phyloP scores from a whole-genome alignment of 1,139 yeast species.

The Yamadazyma diospyri region DNA sequence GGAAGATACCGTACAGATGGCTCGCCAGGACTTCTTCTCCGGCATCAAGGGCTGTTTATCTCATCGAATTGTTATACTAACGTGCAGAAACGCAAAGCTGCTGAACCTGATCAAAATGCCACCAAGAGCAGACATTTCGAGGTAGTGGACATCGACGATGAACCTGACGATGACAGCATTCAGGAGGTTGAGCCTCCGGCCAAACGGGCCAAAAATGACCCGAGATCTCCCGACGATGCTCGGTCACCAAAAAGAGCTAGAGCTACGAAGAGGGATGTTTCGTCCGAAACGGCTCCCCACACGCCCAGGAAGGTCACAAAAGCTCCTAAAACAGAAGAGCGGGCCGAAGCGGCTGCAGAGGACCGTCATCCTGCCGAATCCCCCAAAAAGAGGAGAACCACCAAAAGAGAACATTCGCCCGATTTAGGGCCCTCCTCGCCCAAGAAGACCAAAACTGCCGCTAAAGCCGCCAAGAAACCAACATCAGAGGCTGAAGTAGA shows the following conservation, averaged over 20 bases:
- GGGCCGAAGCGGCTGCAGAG: too few species aligned
- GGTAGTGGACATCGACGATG: constrained; percentile 17
- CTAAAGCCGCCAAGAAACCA: too few species aligned
- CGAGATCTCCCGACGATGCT: not conserved
- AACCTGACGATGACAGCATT: constrained; percentile 12
- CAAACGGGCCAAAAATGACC: constrained; percentile 3
- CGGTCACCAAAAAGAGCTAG: constrained; percentile 6
- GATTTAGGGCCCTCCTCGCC: not conserved
- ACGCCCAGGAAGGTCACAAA: constrained; percentile 3
- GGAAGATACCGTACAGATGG: too few species aligned
- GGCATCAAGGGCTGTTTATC: too few species aligned
- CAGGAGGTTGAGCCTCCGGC: constrained; percentile 8
- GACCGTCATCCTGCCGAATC: too few species aligned
- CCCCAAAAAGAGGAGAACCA: constrained; percentile 6
- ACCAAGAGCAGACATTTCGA: constrained; percentile 9
- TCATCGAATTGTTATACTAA: constrained; percentile 1
- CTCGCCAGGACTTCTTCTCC: too few species aligned
- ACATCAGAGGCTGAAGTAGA: constrained; percentile 19
- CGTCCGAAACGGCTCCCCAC: not conserved
- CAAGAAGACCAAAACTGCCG: constrained; percentile 5
- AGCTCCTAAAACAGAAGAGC: too few species aligned
- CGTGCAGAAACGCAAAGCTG: constrained; percentile 7
- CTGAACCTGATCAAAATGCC: constrained; percentile 6
- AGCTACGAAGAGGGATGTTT: not conserved
- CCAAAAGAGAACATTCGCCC: not conserved